Conservation (phyloP, 2,329 filamentous ascomycete species). For the Aureobasidium subglaciale region DNA sequence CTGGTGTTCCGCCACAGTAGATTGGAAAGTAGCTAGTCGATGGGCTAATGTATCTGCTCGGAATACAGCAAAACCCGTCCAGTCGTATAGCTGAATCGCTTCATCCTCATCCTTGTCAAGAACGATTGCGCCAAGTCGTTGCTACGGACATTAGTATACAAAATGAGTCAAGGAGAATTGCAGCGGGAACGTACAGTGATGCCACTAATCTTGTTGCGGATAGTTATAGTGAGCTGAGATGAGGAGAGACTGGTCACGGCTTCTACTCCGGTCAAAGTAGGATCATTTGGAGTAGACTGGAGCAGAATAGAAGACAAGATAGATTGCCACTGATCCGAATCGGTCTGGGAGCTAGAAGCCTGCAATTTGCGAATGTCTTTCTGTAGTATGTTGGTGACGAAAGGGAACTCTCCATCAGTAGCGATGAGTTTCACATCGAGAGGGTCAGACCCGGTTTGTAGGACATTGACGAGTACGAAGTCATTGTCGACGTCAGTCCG, state of each 20-base stretch:
- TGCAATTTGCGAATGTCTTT: slow-evolving; percentile 48
- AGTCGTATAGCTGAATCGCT: slow-evolving; percentile 60
- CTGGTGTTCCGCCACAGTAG: slow-evolving; percentile 41
- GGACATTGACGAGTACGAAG: slow-evolving; percentile 56
- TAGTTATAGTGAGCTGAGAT: slow-evolving; percentile 49
- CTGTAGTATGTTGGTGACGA: slow-evolving; percentile 54
- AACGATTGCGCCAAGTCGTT: slow-evolving; percentile 61
- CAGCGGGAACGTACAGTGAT: slow-evolving; percentile 52
- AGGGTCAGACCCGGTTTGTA: slow-evolving; percentile 41
- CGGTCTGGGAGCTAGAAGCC: slow-evolving; percentile 47
- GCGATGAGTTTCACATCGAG: slow-evolving; percentile 61
- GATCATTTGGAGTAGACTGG: slow-evolving; percentile 33
- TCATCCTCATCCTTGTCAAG: slow-evolving; percentile 51
- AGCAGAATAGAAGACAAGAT: slow-evolving; percentile 54
- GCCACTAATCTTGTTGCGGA: slow-evolving; percentile 59
- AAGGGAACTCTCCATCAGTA: slow-evolving; percentile 59
- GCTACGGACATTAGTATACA: slow-evolving; percentile 35
- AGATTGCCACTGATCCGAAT: slow-evolving; percentile 59
- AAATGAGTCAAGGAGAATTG: background rate
- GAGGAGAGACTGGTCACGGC: slow-evolving; percentile 47
- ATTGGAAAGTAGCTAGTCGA: slow-evolving; percentile 35
- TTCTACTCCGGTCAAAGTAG: slow-evolving; percentile 49
- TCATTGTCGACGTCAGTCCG: slow-evolving; percentile 36
- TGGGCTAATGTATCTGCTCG: slow-evolving; percentile 31
- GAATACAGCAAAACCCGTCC: slow-evolving; percentile 52